Evolutionary conservation across 2,329 filamentous ascomycete species (phyloP).

Genomic region (Pestalotiopsis sp.): DNA sequence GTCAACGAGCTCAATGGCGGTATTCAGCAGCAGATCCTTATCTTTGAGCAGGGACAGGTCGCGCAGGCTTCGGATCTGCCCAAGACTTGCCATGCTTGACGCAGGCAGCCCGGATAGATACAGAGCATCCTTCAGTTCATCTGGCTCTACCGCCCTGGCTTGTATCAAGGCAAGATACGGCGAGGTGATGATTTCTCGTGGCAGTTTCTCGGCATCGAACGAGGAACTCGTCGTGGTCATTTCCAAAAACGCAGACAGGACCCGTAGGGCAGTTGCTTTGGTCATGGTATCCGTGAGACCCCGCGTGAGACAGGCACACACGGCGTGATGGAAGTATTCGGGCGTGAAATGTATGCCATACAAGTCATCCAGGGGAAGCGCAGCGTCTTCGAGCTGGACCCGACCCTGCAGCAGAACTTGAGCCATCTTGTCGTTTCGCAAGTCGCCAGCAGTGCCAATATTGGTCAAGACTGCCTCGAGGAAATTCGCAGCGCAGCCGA

Average conservation of each 20-base stretch:
- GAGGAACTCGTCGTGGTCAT: slow-evolving; percentile 44
- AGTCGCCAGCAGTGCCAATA: slow-evolving; percentile 62
- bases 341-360: slow-evolving; percentile 67
- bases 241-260: slow-evolving; percentile 64
- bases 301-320: slow-evolving; percentile 65
- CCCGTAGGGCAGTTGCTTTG: slow-evolving; percentile 58
- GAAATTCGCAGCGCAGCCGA: slow-evolving; percentile 68
- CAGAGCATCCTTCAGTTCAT: slow-evolving; percentile 65
- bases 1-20: slow-evolving; percentile 66
- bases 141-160: slow-evolving; percentile 54
- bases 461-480: slow-evolving; percentile 67
- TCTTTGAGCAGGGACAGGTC: slow-evolving; percentile 55
- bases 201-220: slow-evolving; percentile 34
- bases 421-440: slow-evolving; percentile 62
- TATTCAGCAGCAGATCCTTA: slow-evolving; percentile 63
- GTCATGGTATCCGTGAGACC: slow-evolving; percentile 66
- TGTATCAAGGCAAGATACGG: slow-evolving; percentile 65
- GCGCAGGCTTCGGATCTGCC: slow-evolving; percentile 42
- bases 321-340: slow-evolving; percentile 69
- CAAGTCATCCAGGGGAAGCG: slow-evolving; percentile 62
- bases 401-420: slow-evolving; percentile 63
- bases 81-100: slow-evolving; percentile 40
- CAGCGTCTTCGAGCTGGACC: slow-evolving; percentile 62
- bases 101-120: slow-evolving; percentile 61
- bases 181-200: slow-evolving; percentile 40